These are phyloP conservation scores for Saccharomycopsis selenospora DNA, from an alignment of 805 yeast genomes.

Conservation along the genomic window DNA sequence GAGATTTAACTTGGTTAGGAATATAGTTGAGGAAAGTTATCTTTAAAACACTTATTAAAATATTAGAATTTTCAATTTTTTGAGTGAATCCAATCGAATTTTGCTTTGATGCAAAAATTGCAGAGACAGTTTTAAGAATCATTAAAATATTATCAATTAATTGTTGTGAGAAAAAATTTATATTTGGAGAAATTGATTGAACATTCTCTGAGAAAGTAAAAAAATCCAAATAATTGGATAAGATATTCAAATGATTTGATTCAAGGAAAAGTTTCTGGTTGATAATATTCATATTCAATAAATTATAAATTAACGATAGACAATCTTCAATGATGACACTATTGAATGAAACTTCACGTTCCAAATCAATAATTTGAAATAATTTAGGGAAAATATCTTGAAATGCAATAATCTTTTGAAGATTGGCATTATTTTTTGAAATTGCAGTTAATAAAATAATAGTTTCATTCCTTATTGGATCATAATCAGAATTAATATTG, in stretches of 20 bases:
- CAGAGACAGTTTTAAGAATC: constrained; percentile 12
- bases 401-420: constrained; percentile 90
- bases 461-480: constrained; percentile 85
- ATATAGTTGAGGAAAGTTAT: constrained; percentile 62
- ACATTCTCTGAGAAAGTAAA: not conserved
- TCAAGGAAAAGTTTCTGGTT: constrained; percentile 87
- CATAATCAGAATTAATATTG: constrained; percentile 56
- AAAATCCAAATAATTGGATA: constrained; percentile 12
- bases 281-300: constrained; percentile 75
- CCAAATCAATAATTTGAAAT: constrained; percentile 73
- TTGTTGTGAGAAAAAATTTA: not conserved
- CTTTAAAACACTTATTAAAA: constrained; percentile 58
- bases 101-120: constrained; percentile 12
- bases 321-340: constrained; percentile 90
- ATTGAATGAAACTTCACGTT: constrained; percentile 80
- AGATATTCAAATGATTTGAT: constrained; percentile 41
- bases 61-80: constrained; percentile 35
- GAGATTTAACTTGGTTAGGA: constrained; percentile 58
- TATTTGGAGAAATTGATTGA: not conserved
- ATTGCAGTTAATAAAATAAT: constrained; percentile 76
- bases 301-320: constrained; percentile 61
- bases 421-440: constrained; percentile 72
- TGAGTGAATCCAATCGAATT: constrained; percentile 6
- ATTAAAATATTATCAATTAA: constrained; percentile 10
- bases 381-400: constrained; percentile 84